A percentile compares a stretch with the other conserved stretches of the same genome.
These are phyloP conservation scores for Penicillium taxi DNA, from an alignment of 495 filamentous ascomycete species.

Conservation along the genomic window DNA sequence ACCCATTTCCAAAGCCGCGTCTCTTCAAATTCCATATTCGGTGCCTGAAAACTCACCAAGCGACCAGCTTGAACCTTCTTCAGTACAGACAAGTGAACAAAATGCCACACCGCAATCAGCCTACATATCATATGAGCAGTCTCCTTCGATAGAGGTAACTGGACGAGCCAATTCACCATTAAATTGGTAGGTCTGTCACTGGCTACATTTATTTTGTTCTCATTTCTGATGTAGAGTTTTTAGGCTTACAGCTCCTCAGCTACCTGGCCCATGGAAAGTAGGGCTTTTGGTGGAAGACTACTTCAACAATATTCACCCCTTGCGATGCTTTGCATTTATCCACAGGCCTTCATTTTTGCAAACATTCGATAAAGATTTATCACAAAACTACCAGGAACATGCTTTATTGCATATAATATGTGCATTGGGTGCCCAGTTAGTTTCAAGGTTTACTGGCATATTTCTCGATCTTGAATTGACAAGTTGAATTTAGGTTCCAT, in stretches of 20 bases:
- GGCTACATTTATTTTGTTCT: not conserved
- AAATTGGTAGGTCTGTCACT: conserved; percentile 1
- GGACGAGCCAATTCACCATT: conserved; percentile 1
- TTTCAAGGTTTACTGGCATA: not conserved
- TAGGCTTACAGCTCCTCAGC: conserved; percentile 15
- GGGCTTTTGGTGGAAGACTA: conserved; percentile 25
- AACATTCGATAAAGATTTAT: conserved; percentile 18
- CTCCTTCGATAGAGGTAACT: not conserved
- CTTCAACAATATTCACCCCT: conserved; percentile 30
- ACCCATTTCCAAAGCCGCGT: not conserved
- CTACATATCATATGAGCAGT: not conserved
- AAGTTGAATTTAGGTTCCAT: conserved; percentile 11
- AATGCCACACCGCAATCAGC: conserved; percentile 4
- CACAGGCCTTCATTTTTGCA: conserved; percentile 29
- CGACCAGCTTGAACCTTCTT: not conserved
- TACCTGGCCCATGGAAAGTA: conserved; percentile 18
- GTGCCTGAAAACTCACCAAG: conserved; percentile 1
- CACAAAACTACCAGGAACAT: conserved; percentile 5
- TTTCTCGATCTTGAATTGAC: not conserved
- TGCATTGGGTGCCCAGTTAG: conserved; percentile 32
- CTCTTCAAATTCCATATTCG: not conserved
- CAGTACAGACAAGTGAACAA: conserved; percentile 1
- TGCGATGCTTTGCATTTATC: conserved; percentile 31
- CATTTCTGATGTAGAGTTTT: not conserved
- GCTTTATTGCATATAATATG: conserved; percentile 30